These are phyloP conservation scores for Priceomyces melissophilus DNA, from an alignment of 805 yeast genomes.

Conservation along the genomic window DNA sequence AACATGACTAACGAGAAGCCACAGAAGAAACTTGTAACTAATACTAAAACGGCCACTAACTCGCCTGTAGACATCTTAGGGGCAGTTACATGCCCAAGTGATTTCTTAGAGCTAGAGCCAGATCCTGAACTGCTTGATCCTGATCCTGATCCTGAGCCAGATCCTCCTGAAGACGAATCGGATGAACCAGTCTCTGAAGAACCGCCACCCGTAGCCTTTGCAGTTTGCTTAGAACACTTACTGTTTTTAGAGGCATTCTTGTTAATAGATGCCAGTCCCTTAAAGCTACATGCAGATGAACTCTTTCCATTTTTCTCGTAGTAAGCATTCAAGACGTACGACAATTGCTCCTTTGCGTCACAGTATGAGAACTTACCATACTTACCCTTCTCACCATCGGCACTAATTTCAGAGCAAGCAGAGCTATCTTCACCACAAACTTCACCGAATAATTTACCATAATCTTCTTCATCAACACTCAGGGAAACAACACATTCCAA, in stretches of 20 bases:
- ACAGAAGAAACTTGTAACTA: conserved; percentile 38
- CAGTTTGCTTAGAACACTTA: conserved; percentile 26
- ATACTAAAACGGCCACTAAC: conserved; percentile 25
- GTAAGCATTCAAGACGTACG: conserved; percentile 38
- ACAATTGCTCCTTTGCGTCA: conserved; percentile 31
- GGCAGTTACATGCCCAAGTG: conserved; percentile 16
- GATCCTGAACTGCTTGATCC: conserved; percentile 18
- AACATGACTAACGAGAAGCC: conserved; percentile 36
- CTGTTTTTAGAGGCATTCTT: conserved; percentile 14
- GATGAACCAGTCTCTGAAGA: conserved; percentile 10
- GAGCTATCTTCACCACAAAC: conserved; percentile 25
- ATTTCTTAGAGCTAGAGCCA: conserved; percentile 21
- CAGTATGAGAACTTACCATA: conserved; percentile 44
- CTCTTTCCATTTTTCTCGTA: conserved; percentile 25
- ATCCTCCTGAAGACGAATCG: conserved; percentile 14
- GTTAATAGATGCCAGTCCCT: conserved; percentile 37
- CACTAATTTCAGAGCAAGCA: conserved; percentile 36
- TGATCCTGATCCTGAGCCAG: conserved; percentile 21
- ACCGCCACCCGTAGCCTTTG: conserved; percentile 14
- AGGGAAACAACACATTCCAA: conserved; percentile 33
- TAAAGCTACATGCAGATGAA: conserved; percentile 34
- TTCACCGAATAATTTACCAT: conserved; percentile 29
- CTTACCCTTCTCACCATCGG: conserved; percentile 36
- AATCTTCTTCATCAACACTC: conserved; percentile 27
- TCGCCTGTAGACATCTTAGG: conserved; percentile 26